Conservation (phyloP, 2,329 filamentous ascomycete genomes). For the Stromatinia cepivora region DNA sequence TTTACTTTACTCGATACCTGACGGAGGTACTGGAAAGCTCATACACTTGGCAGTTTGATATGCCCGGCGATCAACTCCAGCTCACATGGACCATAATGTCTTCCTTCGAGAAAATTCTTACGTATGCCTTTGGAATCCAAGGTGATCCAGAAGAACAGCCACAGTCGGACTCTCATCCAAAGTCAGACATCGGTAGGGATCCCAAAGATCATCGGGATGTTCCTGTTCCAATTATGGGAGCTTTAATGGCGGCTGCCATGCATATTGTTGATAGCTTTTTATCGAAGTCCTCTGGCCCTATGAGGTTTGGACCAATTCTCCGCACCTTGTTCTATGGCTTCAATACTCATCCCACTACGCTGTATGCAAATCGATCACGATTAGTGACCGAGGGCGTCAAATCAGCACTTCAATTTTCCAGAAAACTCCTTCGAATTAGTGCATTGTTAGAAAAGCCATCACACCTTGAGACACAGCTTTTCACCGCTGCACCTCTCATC, state of each 20-base stretch:
- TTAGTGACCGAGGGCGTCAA: conserved; percentile 63
- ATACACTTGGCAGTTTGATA: conserved; percentile 79
- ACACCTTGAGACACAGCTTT: conserved; percentile 73
- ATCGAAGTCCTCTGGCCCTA: conserved; percentile 64
- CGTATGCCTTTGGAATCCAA: conserved; percentile 74
- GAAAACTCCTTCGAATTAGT: conserved; percentile 69
- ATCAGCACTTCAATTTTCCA: conserved; percentile 65
- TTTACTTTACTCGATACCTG: conserved; percentile 71
- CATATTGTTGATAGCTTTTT: conserved; percentile 78
- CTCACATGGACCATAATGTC: conserved; percentile 68
- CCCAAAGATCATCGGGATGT: background rate
- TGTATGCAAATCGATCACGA: conserved; percentile 56
- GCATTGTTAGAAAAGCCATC: conserved; percentile 62
- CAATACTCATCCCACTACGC: conserved; percentile 58
- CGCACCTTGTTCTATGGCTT: conserved; percentile 65
- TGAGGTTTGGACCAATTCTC: conserved; percentile 76
- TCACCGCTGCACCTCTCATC: conserved; percentile 75
- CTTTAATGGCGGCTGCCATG: conserved; percentile 68
- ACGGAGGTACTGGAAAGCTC: conserved; percentile 86
- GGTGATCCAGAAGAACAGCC: conserved; percentile 51
- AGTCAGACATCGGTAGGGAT: background rate
- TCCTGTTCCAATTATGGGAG: conserved; percentile 31
- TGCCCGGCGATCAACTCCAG: conserved; percentile 64
- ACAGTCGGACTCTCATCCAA: conserved; percentile 10
- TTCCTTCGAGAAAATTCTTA: conserved; percentile 70